Percentiles rank a stretch among this genome's conserved stretches.
These are phyloP conservation scores for Aureobasidium subglaciale DNA, from an alignment of 2,329 filamentous ascomycete species.

Conservation along the genomic window DNA sequence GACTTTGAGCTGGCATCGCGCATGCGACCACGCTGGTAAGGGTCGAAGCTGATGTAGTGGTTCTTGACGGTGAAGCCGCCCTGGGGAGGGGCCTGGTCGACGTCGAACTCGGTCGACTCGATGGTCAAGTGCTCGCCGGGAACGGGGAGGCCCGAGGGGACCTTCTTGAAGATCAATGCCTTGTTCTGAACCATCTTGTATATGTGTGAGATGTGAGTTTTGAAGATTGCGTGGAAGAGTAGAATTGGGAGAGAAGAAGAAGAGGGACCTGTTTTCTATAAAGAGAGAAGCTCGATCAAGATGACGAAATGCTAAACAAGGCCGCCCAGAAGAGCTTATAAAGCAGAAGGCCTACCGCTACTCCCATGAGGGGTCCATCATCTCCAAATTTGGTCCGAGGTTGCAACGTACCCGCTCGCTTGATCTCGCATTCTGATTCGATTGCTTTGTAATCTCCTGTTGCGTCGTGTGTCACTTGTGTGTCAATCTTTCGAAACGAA, in stretches of 20 bases:
- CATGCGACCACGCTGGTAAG: slow-evolving; percentile 79
- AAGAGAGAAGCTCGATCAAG: background rate
- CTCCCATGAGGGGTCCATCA: background rate
- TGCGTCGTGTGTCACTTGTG: background rate
- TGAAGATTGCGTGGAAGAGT: background rate
- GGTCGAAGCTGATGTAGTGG: slow-evolving; percentile 71
- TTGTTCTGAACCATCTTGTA: slow-evolving; percentile 58
- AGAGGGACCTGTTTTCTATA: background rate
- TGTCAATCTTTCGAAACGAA: slow-evolving; percentile 8
- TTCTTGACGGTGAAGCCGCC: slow-evolving; percentile 65
- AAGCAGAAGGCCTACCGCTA: background rate
- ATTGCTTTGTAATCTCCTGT: slow-evolving; percentile 7
- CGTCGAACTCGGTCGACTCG: slow-evolving; percentile 63
- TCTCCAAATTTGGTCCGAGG: background rate
- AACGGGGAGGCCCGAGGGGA: slow-evolving; percentile 60
- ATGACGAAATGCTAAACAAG: slow-evolving; percentile 15
- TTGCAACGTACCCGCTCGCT: background rate
- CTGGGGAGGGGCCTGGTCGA: slow-evolving; percentile 50
- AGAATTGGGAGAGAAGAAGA: background rate
- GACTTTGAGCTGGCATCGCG: slow-evolving; percentile 57
- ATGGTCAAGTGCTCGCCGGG: slow-evolving; percentile 63
- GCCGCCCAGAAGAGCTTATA: slow-evolving; percentile 6
- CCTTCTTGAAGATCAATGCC: slow-evolving; percentile 63
- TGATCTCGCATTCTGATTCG: background rate
- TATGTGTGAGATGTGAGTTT: background rate